phyloP scores from a whole-genome alignment of 1,284 basidiomycete genomes.

The Austropuccinia psidii region DNA sequence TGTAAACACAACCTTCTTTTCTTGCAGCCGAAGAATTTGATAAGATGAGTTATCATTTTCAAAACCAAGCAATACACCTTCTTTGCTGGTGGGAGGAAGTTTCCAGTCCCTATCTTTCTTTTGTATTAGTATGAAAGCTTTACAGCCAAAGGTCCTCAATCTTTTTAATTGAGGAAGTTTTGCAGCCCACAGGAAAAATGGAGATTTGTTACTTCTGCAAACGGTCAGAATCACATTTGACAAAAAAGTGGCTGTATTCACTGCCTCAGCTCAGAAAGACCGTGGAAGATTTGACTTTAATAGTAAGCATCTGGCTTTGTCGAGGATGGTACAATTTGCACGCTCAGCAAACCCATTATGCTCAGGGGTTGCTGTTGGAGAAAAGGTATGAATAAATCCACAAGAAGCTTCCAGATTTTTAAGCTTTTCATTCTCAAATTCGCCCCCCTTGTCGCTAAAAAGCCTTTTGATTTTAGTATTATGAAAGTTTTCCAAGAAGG shows the following conservation, averaged over 20 bases:
- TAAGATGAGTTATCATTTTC: too few relatives aligned
- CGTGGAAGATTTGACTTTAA: slow-evolving; percentile 42
- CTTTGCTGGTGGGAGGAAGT: too few relatives aligned
- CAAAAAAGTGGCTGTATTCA: slow-evolving; percentile 45
- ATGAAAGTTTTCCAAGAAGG: too few relatives aligned
- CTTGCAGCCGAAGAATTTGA: too few relatives aligned
- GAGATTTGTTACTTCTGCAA: too few relatives aligned
- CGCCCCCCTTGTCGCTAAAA: slow-evolving; percentile 45
- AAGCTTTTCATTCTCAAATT: slow-evolving; percentile 44
- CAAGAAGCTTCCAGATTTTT: slow-evolving; percentile 40
- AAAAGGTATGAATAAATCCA: slow-evolving; percentile 46
- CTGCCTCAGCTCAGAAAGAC: slow-evolving; percentile 47
- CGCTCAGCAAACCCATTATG: slow-evolving; percentile 47
- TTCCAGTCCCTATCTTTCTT: too few relatives aligned
- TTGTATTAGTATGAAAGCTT: neutral
- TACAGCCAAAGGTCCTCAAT: neutral
- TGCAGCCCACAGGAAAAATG: neutral
- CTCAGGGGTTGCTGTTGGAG: slow-evolving; percentile 48
- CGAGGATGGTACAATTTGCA: slow-evolving; percentile 43
- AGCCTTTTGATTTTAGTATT: neutral
- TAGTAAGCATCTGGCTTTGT: slow-evolving; percentile 44
- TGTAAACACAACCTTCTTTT: too few relatives aligned
- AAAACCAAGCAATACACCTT: too few relatives aligned
- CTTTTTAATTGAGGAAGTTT: neutral
- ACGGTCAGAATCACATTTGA: slow-evolving; percentile 44